These are phyloP conservation scores for Debaryomyces tyrocola DNA, from an alignment of 805 yeast genomes.

Conservation along the genomic window DNA sequence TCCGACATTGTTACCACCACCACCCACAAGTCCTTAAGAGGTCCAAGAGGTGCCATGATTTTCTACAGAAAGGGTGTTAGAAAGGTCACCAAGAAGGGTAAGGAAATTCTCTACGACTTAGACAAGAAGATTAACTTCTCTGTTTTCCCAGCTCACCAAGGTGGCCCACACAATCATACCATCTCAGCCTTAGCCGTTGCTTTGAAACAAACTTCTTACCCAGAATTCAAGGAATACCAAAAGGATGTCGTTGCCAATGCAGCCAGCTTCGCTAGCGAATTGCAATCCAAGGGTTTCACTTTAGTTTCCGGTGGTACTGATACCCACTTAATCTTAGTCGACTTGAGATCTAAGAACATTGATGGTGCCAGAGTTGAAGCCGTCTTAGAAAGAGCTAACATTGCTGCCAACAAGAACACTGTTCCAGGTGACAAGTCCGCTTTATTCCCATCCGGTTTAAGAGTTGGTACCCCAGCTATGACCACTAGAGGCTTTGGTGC, in stretches of 20 bases:
- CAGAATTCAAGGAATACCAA: slow-evolving; percentile 91
- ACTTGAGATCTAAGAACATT: slow-evolving; percentile 82
- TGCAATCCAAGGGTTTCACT: slow-evolving; percentile 70
- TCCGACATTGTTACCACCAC: slow-evolving; percentile 98
- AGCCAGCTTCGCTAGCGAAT: slow-evolving; percentile 72
- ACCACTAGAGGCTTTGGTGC: slow-evolving; percentile 94
- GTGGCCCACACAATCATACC: slow-evolving; percentile 99
- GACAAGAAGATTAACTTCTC: slow-evolving; percentile 96
- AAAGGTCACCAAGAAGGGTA: slow-evolving; percentile 87
- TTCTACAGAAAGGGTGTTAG: slow-evolving; percentile 96
- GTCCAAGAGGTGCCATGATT: slow-evolving; percentile 99
- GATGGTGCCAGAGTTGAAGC: slow-evolving; percentile 98
- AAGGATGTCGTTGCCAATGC: slow-evolving; percentile 86
- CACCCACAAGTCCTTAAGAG: slow-evolving; percentile 97
- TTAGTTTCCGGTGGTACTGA: slow-evolving; percentile 95
- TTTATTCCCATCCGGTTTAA: slow-evolving; percentile 93
- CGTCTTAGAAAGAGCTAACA: slow-evolving; percentile 89
- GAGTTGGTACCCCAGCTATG: slow-evolving; percentile 99
- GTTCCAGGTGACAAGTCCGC: slow-evolving; percentile 98
- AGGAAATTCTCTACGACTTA: slow-evolving; percentile 85
- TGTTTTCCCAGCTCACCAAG: slow-evolving; percentile 99
- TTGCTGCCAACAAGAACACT: slow-evolving; percentile 96
- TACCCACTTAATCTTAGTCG: slow-evolving; percentile 92
- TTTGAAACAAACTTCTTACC: slow-evolving; percentile 86
- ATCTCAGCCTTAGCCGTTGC: slow-evolving; percentile 97